A percentile compares a stretch with the other conserved stretches of the same genome.
These are phyloP conservation scores for Colletotrichum eleusines DNA, from an alignment of 2,329 filamentous ascomycete species.

Conservation along the genomic window DNA sequence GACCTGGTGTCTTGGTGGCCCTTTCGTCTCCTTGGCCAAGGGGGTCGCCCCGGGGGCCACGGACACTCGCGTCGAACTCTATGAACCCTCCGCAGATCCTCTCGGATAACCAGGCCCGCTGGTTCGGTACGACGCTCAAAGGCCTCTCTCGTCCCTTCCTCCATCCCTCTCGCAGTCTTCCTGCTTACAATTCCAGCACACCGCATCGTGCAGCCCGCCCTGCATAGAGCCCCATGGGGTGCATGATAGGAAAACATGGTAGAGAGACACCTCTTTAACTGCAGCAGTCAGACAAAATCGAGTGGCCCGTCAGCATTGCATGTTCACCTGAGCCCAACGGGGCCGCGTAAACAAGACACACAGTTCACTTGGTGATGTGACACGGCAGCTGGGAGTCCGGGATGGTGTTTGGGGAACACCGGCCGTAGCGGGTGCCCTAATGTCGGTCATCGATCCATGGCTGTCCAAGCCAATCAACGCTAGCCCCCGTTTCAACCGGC, in stretches of 20 bases:
- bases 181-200: background rate
- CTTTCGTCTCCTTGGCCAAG: slow-evolving; percentile 4
- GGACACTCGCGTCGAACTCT: slow-evolving; percentile 32
- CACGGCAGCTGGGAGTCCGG: slow-evolving; percentile 19
- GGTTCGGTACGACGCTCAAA: background rate
- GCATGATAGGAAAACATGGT: slow-evolving; percentile 18
- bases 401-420: slow-evolving; percentile 41
- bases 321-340: slow-evolving; percentile 16
- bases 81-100: slow-evolving; percentile 30
- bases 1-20: slow-evolving; percentile 21
- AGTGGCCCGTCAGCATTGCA: slow-evolving; percentile 28
- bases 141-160: background rate
- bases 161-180: background rate
- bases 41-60: slow-evolving; percentile 1
- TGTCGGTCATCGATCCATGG: slow-evolving; percentile 23
- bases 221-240: slow-evolving; percentile 17
- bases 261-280: slow-evolving; percentile 9
- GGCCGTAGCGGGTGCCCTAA: slow-evolving; percentile 28
- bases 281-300: slow-evolving; percentile 14
- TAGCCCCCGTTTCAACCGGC: slow-evolving; percentile 19
- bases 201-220: slow-evolving; percentile 10
- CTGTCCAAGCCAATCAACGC: slow-evolving; percentile 23
- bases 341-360: slow-evolving; percentile 1
- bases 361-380: background rate
- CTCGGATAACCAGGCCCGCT: slow-evolving; percentile 23